Evolutionary conservation across 352 stramenopile species (phyloP).

Genomic region (Globisporangium takayamanum): DNA sequence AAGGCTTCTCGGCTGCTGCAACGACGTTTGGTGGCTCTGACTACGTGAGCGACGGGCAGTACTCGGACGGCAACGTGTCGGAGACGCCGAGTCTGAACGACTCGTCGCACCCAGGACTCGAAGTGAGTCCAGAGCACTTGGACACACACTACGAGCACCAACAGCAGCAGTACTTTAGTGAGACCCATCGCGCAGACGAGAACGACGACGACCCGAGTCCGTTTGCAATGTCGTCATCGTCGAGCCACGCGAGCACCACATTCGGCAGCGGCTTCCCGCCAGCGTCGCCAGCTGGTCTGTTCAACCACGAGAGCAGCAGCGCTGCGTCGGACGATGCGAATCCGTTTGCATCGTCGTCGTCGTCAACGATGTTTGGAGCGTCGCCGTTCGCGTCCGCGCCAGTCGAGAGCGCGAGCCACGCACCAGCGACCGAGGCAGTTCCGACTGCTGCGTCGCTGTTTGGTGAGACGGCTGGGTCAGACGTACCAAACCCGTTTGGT

Average conservation of each 20-base stretch:
- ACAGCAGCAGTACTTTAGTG: constrained; percentile 30
- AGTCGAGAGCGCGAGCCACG: background rate
- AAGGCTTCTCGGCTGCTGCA: constrained; percentile 55
- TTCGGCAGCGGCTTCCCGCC: constrained; percentile 16
- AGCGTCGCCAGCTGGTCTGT: constrained; percentile 13
- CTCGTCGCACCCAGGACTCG: constrained; percentile 29
- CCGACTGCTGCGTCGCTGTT: constrained; percentile 57
- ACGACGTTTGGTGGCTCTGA: constrained; percentile 56
- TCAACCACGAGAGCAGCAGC: constrained; percentile 17
- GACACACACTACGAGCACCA: constrained; percentile 14
- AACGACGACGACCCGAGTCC: constrained; percentile 13
- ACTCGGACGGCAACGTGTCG: constrained; percentile 54
- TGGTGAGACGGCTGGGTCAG: constrained; percentile 33
- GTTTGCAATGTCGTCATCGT: constrained; percentile 15
- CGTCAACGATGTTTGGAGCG: constrained; percentile 7
- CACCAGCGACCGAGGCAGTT: constrained; percentile 13
- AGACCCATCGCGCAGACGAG: constrained; percentile 8
- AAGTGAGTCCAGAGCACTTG: constrained; percentile 30
- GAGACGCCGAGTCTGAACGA: constrained; percentile 50
- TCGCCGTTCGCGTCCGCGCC: constrained; percentile 8
- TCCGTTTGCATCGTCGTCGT: constrained; percentile 34
- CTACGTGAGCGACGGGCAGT: constrained; percentile 45
- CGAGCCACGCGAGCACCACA: constrained; percentile 21
- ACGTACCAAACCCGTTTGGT: constrained; percentile 49
- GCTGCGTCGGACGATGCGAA: constrained; percentile 22